A percentile compares a stretch with the other conserved stretches of the same genome.
Conservation (phyloP, 768 basidiomycete species). For the Psilocybe cyanescens region DNA sequence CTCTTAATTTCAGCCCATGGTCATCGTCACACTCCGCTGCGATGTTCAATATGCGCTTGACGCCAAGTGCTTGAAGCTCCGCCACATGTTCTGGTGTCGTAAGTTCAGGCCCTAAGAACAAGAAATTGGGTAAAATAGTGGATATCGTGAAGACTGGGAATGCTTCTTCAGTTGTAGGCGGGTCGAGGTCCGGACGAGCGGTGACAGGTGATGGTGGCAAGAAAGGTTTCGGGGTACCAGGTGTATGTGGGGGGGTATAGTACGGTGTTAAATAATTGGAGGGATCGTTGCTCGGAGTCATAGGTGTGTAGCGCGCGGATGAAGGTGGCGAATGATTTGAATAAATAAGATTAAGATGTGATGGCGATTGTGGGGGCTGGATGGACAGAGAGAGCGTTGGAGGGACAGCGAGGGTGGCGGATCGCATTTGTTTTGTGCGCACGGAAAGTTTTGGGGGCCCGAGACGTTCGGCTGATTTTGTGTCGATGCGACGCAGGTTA, state of each 20-base stretch:
- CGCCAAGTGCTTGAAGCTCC: conserved; percentile 73
- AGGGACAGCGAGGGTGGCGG: conserved; percentile 61
- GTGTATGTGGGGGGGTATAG: conserved; percentile 57
- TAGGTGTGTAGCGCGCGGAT: conserved; percentile 45
- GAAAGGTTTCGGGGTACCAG: conserved; percentile 47
- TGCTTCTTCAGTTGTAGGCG: conserved; percentile 62
- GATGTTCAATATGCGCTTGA: conserved; percentile 89
- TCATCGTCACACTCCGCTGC: conserved; percentile 90
- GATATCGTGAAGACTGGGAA: conserved; percentile 80
- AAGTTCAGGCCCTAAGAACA: conserved; percentile 91
- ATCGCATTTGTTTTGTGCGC: conserved; percentile 59
- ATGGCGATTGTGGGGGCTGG: conserved; percentile 52
- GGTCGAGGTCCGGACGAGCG: conserved; percentile 64
- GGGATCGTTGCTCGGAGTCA: conserved; percentile 38
- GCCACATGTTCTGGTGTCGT: conserved; percentile 74
- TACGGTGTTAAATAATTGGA: conserved; percentile 52
- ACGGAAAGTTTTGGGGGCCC: conserved; percentile 62
- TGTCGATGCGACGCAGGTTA: conserved; percentile 64
- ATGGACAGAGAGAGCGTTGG: conserved; percentile 41
- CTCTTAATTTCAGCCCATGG: conserved; percentile 66
- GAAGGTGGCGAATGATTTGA: conserved; percentile 61
- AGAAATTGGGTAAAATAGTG: conserved; percentile 87
- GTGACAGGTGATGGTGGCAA: conserved; percentile 64
- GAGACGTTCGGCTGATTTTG: conserved; percentile 57
- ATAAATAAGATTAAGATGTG: conserved; percentile 61